Evolutionary conservation across 2,329 filamentous ascomycete species (phyloP).

Genomic region (Magnaporthiopsis poae): DNA sequence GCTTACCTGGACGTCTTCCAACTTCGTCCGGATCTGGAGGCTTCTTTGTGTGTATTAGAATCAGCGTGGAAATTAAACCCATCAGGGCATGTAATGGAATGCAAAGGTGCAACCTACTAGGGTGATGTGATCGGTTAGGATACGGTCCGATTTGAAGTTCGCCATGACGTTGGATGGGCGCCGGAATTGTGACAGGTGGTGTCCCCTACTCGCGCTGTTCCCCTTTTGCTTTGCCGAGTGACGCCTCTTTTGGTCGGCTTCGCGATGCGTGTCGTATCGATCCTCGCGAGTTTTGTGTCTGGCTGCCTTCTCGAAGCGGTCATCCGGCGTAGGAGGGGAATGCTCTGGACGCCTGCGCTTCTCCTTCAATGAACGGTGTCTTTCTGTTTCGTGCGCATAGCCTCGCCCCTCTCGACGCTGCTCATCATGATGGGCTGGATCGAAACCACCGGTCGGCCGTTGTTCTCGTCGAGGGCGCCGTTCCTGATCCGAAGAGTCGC

Average conservation of each 20-base stretch:
- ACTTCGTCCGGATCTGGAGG: constrained; percentile 5
- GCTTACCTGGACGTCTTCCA: constrained; percentile 2
- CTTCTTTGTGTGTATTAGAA: constrained; percentile 1
- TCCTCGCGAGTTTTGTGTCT: constrained; percentile 47
- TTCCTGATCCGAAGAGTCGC: not conserved
- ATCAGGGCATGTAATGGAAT: not conserved
- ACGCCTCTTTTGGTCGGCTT: constrained; percentile 18
- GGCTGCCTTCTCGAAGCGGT: constrained; percentile 37
- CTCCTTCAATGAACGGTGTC: not conserved
- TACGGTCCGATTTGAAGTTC: constrained; percentile 45
- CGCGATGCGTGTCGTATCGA: constrained; percentile 39
- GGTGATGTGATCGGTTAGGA: constrained; percentile 42
- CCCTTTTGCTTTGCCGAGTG: constrained; percentile 5
- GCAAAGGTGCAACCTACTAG: constrained; percentile 24
- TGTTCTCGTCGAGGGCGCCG: not conserved
- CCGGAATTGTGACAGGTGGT: constrained; percentile 20
- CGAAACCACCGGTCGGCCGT: not conserved
- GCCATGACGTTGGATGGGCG: constrained; percentile 40
- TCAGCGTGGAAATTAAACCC: constrained; percentile 12
- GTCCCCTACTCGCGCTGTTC: constrained; percentile 18
- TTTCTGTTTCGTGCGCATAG: not conserved
- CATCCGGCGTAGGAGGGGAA: not conserved
- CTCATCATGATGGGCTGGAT: not conserved
- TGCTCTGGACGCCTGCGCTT: not conserved
- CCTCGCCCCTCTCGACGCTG: not conserved